Percentiles rank a stretch among this genome's conserved stretches.
phyloP scores from a whole-genome alignment of 306 rosid species.

The Fagus sylvatica region DNA sequence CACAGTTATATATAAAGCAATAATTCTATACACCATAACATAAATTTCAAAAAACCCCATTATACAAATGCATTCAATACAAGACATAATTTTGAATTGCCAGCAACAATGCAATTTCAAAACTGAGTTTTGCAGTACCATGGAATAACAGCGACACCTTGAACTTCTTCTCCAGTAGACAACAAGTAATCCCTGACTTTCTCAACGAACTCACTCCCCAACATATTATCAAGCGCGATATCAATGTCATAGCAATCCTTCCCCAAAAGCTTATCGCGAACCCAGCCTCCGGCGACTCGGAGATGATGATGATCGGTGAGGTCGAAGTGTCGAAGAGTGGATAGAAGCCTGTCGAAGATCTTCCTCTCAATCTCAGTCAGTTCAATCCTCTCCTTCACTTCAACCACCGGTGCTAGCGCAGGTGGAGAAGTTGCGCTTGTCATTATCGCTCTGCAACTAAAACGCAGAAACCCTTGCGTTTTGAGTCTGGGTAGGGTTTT shows the following conservation, averaged over 20 bases:
- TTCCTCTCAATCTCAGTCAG: conserved; percentile 56
- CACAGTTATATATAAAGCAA: no score
- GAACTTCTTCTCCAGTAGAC: conserved; percentile 74
- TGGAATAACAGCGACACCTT: conserved; percentile 82
- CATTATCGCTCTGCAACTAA: no score
- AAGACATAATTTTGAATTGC: no score
- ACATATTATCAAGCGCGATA: conserved; percentile 80
- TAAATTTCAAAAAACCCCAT: no score
- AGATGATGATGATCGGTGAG: conserved; percentile 56
- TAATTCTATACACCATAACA: no score
- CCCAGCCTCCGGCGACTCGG: conserved; percentile 97
- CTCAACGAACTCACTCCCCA: conserved; percentile 85
- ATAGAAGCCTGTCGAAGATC: conserved; percentile 72
- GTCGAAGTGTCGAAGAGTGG: conserved; percentile 58
- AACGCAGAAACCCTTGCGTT: no score
- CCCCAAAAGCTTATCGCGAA: conserved; percentile 94
- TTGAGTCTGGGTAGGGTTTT: no score
- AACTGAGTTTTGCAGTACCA: conserved; percentile 33
- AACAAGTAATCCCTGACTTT: conserved; percentile 73
- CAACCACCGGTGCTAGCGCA: conserved; percentile 20
- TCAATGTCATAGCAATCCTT: conserved; percentile 87
- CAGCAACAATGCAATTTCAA: no score
- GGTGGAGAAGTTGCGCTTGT: no score
- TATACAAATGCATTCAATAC: no score
- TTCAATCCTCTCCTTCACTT: conserved; percentile 53